Percentiles rank a stretch among this genome's conserved stretches.
These are phyloP conservation scores for Platismatia glauca DNA, from an alignment of 495 filamentous ascomycete species.

Conservation along the genomic window DNA sequence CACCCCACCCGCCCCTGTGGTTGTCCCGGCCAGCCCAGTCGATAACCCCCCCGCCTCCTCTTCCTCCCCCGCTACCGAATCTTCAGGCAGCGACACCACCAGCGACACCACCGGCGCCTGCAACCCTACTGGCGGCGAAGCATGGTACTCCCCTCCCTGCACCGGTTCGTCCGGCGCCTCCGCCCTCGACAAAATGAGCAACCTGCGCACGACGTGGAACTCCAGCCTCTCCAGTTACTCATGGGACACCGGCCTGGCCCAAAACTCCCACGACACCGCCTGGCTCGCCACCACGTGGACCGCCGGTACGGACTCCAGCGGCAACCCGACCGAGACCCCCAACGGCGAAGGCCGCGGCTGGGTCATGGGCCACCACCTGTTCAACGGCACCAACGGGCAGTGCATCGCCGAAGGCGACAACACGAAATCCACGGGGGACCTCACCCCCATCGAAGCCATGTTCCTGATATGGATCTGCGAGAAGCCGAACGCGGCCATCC, in stretches of 20 bases:
- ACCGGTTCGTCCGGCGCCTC: background rate
- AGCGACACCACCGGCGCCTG: background rate
- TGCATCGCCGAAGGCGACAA: slow-evolving; percentile 3
- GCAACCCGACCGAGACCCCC: background rate
- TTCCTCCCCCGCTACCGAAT: background rate
- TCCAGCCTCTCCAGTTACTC: background rate
- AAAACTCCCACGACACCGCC: background rate
- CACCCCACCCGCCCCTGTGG: background rate
- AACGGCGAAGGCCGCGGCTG: background rate
- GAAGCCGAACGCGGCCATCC: background rate
- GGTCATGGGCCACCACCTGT: slow-evolving; percentile 1
- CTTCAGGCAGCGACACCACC: slow-evolving; percentile 1
- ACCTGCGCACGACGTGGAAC: background rate
- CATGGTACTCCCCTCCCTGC: slow-evolving; percentile 1
- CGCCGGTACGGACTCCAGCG: background rate
- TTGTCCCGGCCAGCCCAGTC: background rate
- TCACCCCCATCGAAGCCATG: slow-evolving; percentile 1
- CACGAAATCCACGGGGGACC: background rate
- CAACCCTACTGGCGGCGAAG: background rate
- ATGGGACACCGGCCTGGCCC: background rate
- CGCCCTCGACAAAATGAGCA: background rate
- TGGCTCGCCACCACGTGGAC: background rate
- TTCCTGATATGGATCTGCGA: background rate
- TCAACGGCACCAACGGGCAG: background rate
- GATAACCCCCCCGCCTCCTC: background rate